Conservation (phyloP, 768 basidiomycete genomes). For the Rhizopogon sp. region DNA sequence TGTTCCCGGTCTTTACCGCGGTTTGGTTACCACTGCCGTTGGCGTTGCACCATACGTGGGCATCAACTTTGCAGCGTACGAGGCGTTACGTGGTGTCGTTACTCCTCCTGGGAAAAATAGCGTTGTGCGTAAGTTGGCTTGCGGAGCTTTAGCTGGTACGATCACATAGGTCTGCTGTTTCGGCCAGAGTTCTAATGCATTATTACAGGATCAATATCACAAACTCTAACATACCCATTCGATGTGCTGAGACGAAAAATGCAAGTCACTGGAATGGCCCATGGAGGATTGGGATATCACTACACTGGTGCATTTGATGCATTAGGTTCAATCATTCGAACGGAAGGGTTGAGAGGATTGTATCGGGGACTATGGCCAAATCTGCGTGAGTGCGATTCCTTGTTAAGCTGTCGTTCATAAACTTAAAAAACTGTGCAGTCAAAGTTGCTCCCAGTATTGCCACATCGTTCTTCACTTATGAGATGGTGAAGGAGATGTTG, state of each 20-base stretch:
- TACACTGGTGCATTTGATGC: conserved; percentile 84
- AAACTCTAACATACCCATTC: conserved; percentile 93
- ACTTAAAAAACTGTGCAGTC: conserved; percentile 39
- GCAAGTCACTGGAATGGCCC: conserved; percentile 84
- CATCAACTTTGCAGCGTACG: conserved; percentile 94
- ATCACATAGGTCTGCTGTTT: conserved; percentile 2
- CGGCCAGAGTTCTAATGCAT: conserved; percentile 4
- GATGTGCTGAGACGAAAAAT: conserved; percentile 94
- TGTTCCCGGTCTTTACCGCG: conserved; percentile 79
- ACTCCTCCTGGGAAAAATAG: conserved; percentile 79
- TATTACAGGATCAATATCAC: conserved; percentile 73
- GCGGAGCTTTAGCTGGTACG: conserved; percentile 83
- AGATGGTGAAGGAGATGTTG: conserved; percentile 54
- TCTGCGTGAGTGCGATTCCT: conserved; percentile 52
- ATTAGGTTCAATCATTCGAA: conserved; percentile 56
- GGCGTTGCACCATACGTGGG: conserved; percentile 90
- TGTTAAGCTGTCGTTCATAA: conserved; percentile 1
- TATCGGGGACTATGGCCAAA: conserved; percentile 91
- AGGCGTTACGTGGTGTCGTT: conserved; percentile 67
- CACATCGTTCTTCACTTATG: conserved; percentile 82
- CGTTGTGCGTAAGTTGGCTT: conserved; percentile 65
- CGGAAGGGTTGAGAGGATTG: conserved; percentile 73
- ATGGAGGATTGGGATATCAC: conserved; percentile 50
- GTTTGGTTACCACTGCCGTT: conserved; percentile 75
- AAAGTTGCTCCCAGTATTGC: conserved; percentile 91